A percentile compares a stretch with the other conserved stretches of the same genome.
Evolutionary conservation across 306 rosid species (phyloP).

Genomic region (Heteromeles arbutifolia): DNA sequence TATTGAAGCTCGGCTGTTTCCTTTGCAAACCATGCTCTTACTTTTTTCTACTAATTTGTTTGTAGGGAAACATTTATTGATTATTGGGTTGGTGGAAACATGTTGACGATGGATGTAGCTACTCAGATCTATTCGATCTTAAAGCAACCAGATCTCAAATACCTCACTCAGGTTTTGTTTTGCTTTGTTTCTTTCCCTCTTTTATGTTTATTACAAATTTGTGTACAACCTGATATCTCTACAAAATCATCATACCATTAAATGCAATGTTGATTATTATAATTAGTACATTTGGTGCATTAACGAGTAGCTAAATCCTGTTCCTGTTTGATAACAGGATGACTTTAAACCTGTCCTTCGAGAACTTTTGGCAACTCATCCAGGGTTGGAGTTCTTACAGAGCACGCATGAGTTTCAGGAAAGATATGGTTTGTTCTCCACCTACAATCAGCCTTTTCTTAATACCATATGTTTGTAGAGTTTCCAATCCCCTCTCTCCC

Average conservation of each 20-base stretch:
- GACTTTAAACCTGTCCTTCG: slow-evolving; percentile 93
- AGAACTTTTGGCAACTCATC: slow-evolving; percentile 94
- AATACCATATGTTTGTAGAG: neutral
- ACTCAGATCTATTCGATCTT: slow-evolving; percentile 77
- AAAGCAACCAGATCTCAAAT: slow-evolving; percentile 77
- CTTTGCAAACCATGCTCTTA: neutral
- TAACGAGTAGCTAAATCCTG: neutral
- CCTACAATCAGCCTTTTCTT: slow-evolving; percentile 3
- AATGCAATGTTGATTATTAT: neutral
- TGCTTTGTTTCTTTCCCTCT: slow-evolving; percentile 8
- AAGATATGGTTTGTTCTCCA: slow-evolving; percentile 82
- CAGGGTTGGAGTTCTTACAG: slow-evolving; percentile 96
- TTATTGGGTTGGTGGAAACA: slow-evolving; percentile 82
- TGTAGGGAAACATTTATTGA: slow-evolving; percentile 71
- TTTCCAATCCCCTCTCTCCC: neutral
- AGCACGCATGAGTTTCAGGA: slow-evolving; percentile 99
- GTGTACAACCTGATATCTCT: slow-evolving; percentile 11
- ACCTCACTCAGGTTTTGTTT: slow-evolving; percentile 69
- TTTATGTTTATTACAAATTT: neutral
- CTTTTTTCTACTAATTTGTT: slow-evolving; percentile 13
- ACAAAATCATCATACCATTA: neutral
- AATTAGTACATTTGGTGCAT: neutral
- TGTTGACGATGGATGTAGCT: slow-evolving; percentile 79
- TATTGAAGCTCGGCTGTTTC: slow-evolving; percentile 3
- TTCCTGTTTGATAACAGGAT: slow-evolving; percentile 45